These are phyloP conservation scores for Dothiorella sarmentorum DNA, from an alignment of 2,329 filamentous ascomycete genomes.

Conservation along the genomic window DNA sequence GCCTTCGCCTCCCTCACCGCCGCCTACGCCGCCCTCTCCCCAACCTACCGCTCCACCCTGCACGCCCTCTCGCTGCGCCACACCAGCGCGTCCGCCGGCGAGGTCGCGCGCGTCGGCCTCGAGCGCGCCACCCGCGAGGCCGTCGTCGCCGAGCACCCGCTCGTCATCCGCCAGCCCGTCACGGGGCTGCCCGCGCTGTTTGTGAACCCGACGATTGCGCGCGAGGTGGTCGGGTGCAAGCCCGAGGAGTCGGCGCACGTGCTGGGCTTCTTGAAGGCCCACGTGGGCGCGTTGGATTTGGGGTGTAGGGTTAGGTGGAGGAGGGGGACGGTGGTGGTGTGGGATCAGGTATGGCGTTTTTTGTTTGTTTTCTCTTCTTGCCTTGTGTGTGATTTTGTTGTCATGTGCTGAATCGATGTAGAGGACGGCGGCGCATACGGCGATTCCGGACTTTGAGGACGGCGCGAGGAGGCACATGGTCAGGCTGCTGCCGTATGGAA, in stretches of 20 bases:
- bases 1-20: background rate
- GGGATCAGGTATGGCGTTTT: constrained; percentile 7
- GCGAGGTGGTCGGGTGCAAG: background rate
- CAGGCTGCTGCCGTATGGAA: constrained; percentile 1
- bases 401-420: background rate
- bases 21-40: constrained; percentile 18
- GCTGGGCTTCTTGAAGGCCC: background rate
- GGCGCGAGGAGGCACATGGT: constrained; percentile 7
- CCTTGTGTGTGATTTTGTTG: too few relatives aligned
- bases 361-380: background rate
- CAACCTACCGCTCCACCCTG: constrained; percentile 13
- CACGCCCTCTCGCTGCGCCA: constrained; percentile 7
- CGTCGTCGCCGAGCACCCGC: background rate
- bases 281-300: background rate
- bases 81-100: constrained; percentile 1
- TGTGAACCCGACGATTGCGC: background rate
- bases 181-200: background rate
- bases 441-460: constrained; percentile 11
- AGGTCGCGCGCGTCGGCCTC: background rate
- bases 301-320: constrained; percentile 1
- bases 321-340: constrained; percentile 8
- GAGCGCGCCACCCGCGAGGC: background rate
- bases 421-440: constrained; percentile 7
- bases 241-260: background rate
- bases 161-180: background rate